A percentile compares a stretch with the other conserved stretches of the same genome.
Evolutionary conservation across 176 grass and related monocot genomes (phyloP).

Genomic region (Chrysopogon serrulatus): DNA sequence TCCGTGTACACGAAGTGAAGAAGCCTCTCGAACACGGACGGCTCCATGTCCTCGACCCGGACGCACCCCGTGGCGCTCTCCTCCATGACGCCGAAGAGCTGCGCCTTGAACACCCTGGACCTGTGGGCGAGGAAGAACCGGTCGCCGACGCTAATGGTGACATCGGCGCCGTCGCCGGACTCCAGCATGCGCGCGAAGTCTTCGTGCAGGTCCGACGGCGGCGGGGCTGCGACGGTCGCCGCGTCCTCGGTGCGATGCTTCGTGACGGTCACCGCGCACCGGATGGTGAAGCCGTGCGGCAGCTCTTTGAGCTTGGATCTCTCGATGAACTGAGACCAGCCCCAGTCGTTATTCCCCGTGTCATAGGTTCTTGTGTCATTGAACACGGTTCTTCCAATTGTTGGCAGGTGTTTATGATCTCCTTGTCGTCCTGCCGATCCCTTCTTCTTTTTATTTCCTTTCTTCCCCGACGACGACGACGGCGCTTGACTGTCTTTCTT

Average conservation of each 20-base stretch:
- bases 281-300: slow-evolving; percentile 26
- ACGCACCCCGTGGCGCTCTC: neutral
- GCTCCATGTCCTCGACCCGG: slow-evolving; percentile 5
- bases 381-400: neutral
- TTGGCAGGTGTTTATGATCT: neutral
- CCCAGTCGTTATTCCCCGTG: neutral
- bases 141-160: neutral
- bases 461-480: neutral
- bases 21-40: neutral
- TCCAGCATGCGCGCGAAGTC: slow-evolving; percentile 20
- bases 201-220: neutral
- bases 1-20: slow-evolving; percentile 23
- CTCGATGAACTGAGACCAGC: slow-evolving; percentile 18
- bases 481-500: neutral
- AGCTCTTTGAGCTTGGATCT: slow-evolving; percentile 1
- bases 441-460: neutral
- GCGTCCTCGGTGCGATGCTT: neutral
- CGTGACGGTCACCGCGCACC: slow-evolving; percentile 1
- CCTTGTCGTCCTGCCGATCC: neutral
- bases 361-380: neutral
- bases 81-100: slow-evolving; percentile 14
- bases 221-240: neutral
- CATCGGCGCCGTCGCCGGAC: slow-evolving; percentile 2
- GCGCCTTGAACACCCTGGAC: slow-evolving; percentile 3
- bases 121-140: neutral